Evolutionary conservation across 2,329 filamentous ascomycete genomes (phyloP).

Genomic region (Microsporum audouinii): DNA sequence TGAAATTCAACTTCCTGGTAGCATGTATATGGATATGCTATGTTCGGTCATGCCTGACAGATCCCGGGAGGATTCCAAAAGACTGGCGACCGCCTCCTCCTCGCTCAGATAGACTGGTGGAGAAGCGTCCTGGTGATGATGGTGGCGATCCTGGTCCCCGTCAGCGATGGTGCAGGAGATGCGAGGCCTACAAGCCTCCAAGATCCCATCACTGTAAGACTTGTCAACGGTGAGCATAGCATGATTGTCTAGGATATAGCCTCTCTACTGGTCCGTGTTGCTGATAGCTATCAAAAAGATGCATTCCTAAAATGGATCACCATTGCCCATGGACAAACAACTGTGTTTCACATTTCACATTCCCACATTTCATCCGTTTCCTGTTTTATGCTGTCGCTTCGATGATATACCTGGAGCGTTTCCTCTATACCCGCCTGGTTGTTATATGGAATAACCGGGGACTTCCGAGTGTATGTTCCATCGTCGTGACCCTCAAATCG

Average conservation of each 20-base stretch:
- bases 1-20: conserved; percentile 45
- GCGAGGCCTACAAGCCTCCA: conserved; percentile 50
- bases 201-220: conserved; percentile 55
- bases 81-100: conserved; percentile 24
- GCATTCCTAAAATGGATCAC: conserved; percentile 55
- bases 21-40: conserved; percentile 48
- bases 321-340: conserved; percentile 57
- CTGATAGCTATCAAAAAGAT: conserved; percentile 28
- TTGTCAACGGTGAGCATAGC: conserved; percentile 42
- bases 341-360: conserved; percentile 54
- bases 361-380: conserved; percentile 55
- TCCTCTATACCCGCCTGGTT: conserved; percentile 41
- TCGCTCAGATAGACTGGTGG: background rate
- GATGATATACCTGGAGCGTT: conserved; percentile 46
- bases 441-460: conserved; percentile 45
- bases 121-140: conserved; percentile 14
- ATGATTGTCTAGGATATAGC: no score
- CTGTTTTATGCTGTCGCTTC: conserved; percentile 48
- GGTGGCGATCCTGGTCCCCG: conserved; percentile 14
- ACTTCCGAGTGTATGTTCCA: conserved; percentile 43
- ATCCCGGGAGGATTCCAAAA: conserved; percentile 45
- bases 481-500: background rate
- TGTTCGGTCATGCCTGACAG: conserved; percentile 46
- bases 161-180: conserved; percentile 50
- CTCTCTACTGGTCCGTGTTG: background rate